A percentile compares a stretch with the other conserved stretches of the same genome.
Conservation (phyloP, 352 stramenopile genomes). For the Globisporangium canariense region DNA sequence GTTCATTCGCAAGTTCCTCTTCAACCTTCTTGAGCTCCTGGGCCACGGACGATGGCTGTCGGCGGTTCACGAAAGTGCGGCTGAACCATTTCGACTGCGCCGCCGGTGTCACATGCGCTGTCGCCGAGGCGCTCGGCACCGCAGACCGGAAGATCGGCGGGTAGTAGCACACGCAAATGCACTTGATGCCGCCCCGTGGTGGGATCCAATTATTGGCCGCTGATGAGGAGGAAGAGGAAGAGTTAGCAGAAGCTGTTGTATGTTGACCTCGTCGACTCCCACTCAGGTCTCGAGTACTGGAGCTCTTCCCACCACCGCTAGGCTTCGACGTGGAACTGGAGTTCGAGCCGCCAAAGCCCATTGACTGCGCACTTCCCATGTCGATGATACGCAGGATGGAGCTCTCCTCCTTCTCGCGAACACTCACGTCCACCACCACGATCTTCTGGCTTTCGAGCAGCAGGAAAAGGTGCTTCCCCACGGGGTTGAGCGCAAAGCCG, state of each 20-base stretch:
- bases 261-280: neutral
- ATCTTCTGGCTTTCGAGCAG: slow-evolving; percentile 57
- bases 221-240: neutral
- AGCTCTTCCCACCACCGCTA: neutral
- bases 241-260: neutral
- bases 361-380: slow-evolving; percentile 16
- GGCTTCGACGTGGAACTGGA: neutral
- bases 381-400: slow-evolving; percentile 36
- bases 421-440: slow-evolving; percentile 40
- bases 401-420: slow-evolving; percentile 15
- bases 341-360: neutral
- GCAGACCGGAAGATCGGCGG: slow-evolving; percentile 45
- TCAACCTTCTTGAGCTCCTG: slow-evolving; percentile 19
- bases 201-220: neutral
- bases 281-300: neutral
- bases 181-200: slow-evolving; percentile 1
- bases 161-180: slow-evolving; percentile 54
- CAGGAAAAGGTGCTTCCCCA: slow-evolving; percentile 47
- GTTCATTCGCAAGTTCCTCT: neutral
- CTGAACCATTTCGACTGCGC: slow-evolving; percentile 35
- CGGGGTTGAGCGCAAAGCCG: slow-evolving; percentile 54
- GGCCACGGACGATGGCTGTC: slow-evolving; percentile 14
- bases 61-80: slow-evolving; percentile 27
- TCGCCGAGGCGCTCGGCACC: slow-evolving; percentile 5
- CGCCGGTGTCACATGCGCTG: slow-evolving; percentile 5